A percentile compares a stretch with the other conserved stretches of the same genome.
Conservation (phyloP, 116 monocot genomes). For the Cymodocea nodosa region DNA sequence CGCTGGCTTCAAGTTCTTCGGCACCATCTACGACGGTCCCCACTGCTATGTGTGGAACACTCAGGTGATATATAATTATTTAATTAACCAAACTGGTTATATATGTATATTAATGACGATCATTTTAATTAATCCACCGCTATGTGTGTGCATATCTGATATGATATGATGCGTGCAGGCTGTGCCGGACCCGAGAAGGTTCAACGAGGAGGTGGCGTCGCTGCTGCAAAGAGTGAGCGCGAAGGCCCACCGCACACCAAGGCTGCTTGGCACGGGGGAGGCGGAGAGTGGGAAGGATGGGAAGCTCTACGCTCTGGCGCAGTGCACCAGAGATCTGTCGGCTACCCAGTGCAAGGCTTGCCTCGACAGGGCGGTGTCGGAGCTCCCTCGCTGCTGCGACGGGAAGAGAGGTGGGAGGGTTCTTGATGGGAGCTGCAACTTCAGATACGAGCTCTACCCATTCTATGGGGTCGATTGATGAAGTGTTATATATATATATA, state of each 20-base stretch:
- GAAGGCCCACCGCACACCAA: background rate
- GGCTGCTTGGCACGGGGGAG: slow-evolving; percentile 2
- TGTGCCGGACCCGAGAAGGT: background rate
- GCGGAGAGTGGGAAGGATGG: background rate
- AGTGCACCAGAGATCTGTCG: slow-evolving; percentile 13
- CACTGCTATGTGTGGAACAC: slow-evolving; percentile 3
- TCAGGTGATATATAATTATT: background rate
- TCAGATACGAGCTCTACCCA: slow-evolving; percentile 7
- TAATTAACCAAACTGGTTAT: too few species aligned
- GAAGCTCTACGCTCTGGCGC: slow-evolving; percentile 7
- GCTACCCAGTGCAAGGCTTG: slow-evolving; percentile 5
- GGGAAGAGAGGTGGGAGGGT: slow-evolving; percentile 10
- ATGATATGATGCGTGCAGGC: too few species aligned
- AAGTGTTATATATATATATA: too few species aligned
- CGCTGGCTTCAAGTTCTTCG: slow-evolving; percentile 6
- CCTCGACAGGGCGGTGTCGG: background rate
- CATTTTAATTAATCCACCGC: too few species aligned
- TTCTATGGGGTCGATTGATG: slow-evolving; percentile 7
- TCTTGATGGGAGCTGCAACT: slow-evolving; percentile 4
- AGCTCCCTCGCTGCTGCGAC: background rate
- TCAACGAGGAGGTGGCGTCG: slow-evolving; percentile 6
- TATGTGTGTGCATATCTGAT: too few species aligned
- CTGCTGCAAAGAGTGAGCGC: background rate
- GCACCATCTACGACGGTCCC: background rate
- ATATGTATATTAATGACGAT: too few species aligned